These are phyloP conservation scores for Aquanectria penicillioides DNA, from an alignment of 2,329 filamentous ascomycete species.

Conservation along the genomic window DNA sequence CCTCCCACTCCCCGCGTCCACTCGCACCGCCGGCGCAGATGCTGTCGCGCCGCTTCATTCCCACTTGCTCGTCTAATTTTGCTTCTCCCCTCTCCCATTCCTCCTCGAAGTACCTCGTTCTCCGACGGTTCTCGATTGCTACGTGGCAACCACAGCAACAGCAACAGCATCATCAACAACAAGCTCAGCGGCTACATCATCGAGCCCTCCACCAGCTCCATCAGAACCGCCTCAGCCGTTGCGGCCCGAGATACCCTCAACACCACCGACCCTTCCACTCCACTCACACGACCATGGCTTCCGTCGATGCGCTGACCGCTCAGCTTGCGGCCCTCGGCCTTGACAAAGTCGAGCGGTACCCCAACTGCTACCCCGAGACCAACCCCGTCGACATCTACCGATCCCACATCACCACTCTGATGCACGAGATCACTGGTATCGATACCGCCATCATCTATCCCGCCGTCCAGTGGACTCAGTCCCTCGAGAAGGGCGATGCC, in stretches of 20 bases:
- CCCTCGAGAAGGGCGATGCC: conserved; percentile 85
- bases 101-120: conserved; percentile 3
- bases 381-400: conserved; percentile 86
- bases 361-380: conserved; percentile 70
- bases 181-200: not conserved
- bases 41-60: conserved; percentile 40
- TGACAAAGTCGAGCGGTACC: conserved; percentile 49
- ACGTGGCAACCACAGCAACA: conserved; percentile 21
- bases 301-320: conserved; percentile 35
- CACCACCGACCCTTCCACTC: conserved; percentile 18
- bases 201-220: not conserved
- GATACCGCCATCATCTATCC: conserved; percentile 77
- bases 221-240: not conserved
- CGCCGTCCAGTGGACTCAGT: conserved; percentile 80
- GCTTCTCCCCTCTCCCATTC: conserved; percentile 21
- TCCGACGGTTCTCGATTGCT: conserved; percentile 15
- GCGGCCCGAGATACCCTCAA: conserved; percentile 1
- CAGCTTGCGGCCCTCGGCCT: conserved; percentile 39
- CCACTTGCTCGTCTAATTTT: conserved; percentile 37
- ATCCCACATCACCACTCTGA: conserved; percentile 75
- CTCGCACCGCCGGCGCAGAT: conserved; percentile 36
- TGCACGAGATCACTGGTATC: conserved; percentile 76
- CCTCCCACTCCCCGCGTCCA: conserved; percentile 30
- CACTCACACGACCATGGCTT: conserved; percentile 33
- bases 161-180: conserved; percentile 7